These are phyloP conservation scores for Cadophora sp. DNA, from an alignment of 2,329 filamentous ascomycete species.

Conservation along the genomic window DNA sequence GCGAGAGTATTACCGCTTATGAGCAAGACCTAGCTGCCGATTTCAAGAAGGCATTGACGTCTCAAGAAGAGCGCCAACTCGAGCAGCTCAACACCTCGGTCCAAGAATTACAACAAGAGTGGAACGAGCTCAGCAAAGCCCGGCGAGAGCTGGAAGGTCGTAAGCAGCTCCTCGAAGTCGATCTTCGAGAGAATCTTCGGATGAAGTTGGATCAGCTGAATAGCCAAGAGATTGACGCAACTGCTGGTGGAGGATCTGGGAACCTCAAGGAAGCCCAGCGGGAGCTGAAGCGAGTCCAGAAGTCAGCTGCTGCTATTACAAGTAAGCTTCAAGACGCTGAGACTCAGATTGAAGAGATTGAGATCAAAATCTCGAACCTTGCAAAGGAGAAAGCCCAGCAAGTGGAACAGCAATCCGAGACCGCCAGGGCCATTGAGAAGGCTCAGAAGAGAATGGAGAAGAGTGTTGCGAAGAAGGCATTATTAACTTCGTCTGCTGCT, in stretches of 20 bases:
- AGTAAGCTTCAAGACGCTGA: conserved; percentile 78
- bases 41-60: conserved; percentile 88
- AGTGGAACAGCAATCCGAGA: conserved; percentile 75
- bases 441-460: conserved; percentile 92
- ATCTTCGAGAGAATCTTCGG: conserved; percentile 87
- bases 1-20: conserved; percentile 76
- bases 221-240: conserved; percentile 73
- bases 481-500: conserved; percentile 76
- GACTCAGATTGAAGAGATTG: conserved; percentile 65
- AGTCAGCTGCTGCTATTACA: conserved; percentile 70
- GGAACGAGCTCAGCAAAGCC: conserved; percentile 74
- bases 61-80: conserved; percentile 82
- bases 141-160: conserved; percentile 79
- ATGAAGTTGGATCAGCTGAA: conserved; percentile 88
- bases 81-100: conserved; percentile 72
- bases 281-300: conserved; percentile 80
- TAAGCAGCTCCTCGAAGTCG: conserved; percentile 85
- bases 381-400: conserved; percentile 62
- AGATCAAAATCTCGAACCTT: conserved; percentile 47
- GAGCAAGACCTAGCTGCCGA: conserved; percentile 83
- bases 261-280: conserved; percentile 79
- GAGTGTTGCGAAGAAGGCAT: conserved; percentile 85
- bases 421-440: conserved; percentile 79
- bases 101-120: conserved; percentile 77
- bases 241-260: conserved; percentile 64